Conservation (phyloP, 768 basidiomycete genomes). For the Daedaleopsis sinensis region DNA sequence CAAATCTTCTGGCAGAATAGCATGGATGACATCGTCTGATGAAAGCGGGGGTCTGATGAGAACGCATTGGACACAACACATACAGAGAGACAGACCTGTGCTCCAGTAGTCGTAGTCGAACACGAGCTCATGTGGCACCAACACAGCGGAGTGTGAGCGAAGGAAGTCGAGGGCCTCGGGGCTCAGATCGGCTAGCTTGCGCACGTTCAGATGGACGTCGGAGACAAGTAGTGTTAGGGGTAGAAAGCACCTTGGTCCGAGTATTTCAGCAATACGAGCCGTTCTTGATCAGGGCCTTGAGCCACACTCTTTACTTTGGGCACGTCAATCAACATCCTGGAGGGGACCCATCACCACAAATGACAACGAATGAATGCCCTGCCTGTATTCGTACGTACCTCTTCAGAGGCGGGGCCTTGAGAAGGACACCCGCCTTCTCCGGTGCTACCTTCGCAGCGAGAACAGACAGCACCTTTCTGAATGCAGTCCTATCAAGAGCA, state of each 20-base stretch:
- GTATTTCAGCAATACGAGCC: slow-evolving; percentile 70
- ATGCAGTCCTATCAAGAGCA: slow-evolving; percentile 62
- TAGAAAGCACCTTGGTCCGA: slow-evolving; percentile 53
- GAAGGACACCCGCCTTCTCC: slow-evolving; percentile 52
- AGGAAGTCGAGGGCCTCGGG: slow-evolving; percentile 58
- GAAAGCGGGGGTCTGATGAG: not conserved
- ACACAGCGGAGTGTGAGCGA: slow-evolving; percentile 51
- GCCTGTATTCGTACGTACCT: slow-evolving; percentile 45
- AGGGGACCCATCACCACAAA: slow-evolving; percentile 11
- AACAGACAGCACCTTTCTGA: slow-evolving; percentile 66
- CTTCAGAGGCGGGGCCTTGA: slow-evolving; percentile 61
- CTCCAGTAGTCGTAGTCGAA: slow-evolving; percentile 90
- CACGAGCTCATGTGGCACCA: slow-evolving; percentile 62
- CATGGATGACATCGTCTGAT: slow-evolving; percentile 81
- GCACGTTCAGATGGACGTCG: slow-evolving; percentile 15
- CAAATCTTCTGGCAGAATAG: slow-evolving; percentile 79
- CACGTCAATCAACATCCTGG: slow-evolving; percentile 66
- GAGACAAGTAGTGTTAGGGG: slow-evolving; percentile 6
- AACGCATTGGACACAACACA: not conserved
- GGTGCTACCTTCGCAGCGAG: slow-evolving; percentile 69
- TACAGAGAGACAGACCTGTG: slow-evolving; percentile 55
- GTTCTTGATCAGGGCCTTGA: slow-evolving; percentile 47
- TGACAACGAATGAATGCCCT: slow-evolving; percentile 9
- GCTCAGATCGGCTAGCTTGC: slow-evolving; percentile 72
- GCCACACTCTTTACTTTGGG: slow-evolving; percentile 69